Base-by-base conservation (phyloP, 345 rosid genomes). In the Euclidium syriacum region DNA sequence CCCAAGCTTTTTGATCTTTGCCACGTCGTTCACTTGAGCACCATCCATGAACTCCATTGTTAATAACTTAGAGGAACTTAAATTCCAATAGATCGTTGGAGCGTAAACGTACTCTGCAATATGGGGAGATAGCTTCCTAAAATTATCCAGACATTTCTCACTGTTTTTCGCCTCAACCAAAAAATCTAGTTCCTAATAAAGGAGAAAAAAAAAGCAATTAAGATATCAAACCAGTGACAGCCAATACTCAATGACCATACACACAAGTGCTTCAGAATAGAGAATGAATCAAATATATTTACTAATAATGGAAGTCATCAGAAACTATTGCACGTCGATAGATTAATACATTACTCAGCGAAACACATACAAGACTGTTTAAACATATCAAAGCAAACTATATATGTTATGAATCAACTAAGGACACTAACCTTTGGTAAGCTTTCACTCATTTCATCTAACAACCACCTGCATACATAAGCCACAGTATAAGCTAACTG, bases 41-140 rank as follows among this genome's bases (percentile, higher is more conserved):
- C 91, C 97, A 47, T 94, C 99, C 61, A 94, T 87, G 76, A 80
- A 94, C 74, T 94, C 99, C 99, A 94, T 94, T 26, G 82, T 85
- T 70, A 94, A 74, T 70, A 94, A 70, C 79, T 84, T 94, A 52
- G 96, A 80, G 67, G 97, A 78, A 70, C 90, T 90, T 70, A 87
- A 75, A 62, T 78, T 84, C 99, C 99, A 94, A 62, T 79, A 57
- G 35, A 94, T 77, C 55, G 73, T 75, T 27, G 99, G 99, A 7
- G 95, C 90, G 72, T 94, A 87, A 52, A 90, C 80, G 67, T 66
- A 80, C 30, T 78, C 86, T 46, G 97, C 96, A 73, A 90, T 79
- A 71, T 81, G 88, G 60, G 99, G 96, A 75, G 99, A 94, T 23
- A 77, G 60, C 87, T 78, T 94, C 78, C 75, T 74, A 73, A 94